Evolutionary conservation across 176 grass and related monocot species (phyloP), one percentile per base, ranked within the genome.

Genomic region (Tillandsia leiboldiana): DNA sequence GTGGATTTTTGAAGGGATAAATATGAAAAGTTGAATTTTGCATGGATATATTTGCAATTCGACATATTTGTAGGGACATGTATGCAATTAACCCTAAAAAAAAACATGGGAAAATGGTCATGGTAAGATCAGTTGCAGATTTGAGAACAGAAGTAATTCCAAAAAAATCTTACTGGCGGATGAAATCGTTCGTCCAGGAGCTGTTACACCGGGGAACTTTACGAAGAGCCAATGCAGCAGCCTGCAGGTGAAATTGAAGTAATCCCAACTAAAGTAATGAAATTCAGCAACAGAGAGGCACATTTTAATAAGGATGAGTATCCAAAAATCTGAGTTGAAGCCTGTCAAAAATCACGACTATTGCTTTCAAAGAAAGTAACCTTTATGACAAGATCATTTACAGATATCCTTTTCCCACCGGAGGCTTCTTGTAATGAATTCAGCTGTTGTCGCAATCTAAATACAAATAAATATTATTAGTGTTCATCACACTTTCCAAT

Each of bases 381-480:
- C 89, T 97, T 97, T 73, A 97, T 92, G 81, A 87, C 93, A 73
- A 97, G 86, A 77, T 97, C 86, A 48, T 97, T 97, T 70, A 97
- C 70, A 48, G 93, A 97, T 83, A 97, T 87, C 72, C 88, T 87
- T 86, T 97, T 97, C 65, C 86, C 84, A 49, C 93, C 93, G 76
- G 89, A 83, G 49, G 82, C 74, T 53, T 97, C 93, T 79, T 97
- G 89, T 53, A 87, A 66, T 20, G 86, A 78, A 76, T 93, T 97
- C 79, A 97, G 65, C 73, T 92, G 80, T 18, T 77, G 72, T 69
- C 93, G 75, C 79, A 97, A 75, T 69, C 93, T 97, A 74, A 56
- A 50, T 70, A 51, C 56, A 23, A 23, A 61, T 20, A 15, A 23
- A 61, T 20, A 61, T 18, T 18, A 18, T 61, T 10, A 61, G 56